Evolutionary conservation across 2,329 filamentous ascomycete genomes (phyloP).

Genomic region (Talaromyces atroroseus): DNA sequence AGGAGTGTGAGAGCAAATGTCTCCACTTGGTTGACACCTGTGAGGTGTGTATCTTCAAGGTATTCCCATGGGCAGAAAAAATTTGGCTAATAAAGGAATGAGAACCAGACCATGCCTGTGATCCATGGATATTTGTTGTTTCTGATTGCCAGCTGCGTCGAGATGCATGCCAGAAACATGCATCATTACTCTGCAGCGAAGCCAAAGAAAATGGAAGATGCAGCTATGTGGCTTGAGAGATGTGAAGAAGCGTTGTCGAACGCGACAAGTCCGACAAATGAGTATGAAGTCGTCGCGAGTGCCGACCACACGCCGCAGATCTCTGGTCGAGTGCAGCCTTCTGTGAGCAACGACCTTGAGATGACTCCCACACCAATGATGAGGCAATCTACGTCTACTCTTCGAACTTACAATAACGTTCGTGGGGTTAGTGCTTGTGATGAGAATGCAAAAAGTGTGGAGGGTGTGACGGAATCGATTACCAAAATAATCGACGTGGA

Average conservation of each 20-base stretch:
- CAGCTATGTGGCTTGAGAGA: slow-evolving; percentile 9
- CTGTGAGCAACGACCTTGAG: neutral
- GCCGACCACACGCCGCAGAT: neutral
- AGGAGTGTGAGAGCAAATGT: slow-evolving; percentile 12
- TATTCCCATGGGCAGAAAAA: neutral
- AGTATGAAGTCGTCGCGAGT: neutral
- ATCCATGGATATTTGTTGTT: slow-evolving; percentile 9
- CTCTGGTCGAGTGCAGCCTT: neutral
- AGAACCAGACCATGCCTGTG: neutral
- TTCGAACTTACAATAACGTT: neutral
- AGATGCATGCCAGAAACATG: slow-evolving; percentile 14
- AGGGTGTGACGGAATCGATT: neutral
- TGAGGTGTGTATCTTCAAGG: neutral
- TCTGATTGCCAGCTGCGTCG: slow-evolving; percentile 10
- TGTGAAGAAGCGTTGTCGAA: slow-evolving; percentile 1
- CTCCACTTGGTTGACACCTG: neutral
- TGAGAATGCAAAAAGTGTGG: neutral
- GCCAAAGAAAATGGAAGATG: slow-evolving; percentile 9
- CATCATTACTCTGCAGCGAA: slow-evolving; percentile 13
- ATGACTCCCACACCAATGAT: neutral
- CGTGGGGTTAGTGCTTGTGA: neutral
- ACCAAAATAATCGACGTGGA: slow-evolving; percentile 1
- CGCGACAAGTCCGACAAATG: neutral
- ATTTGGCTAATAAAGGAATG: neutral
- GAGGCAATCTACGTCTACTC: neutral